Evolutionary conservation across 2,329 filamentous ascomycete species (phyloP).

Genomic region (Alternaria burnsii): DNA sequence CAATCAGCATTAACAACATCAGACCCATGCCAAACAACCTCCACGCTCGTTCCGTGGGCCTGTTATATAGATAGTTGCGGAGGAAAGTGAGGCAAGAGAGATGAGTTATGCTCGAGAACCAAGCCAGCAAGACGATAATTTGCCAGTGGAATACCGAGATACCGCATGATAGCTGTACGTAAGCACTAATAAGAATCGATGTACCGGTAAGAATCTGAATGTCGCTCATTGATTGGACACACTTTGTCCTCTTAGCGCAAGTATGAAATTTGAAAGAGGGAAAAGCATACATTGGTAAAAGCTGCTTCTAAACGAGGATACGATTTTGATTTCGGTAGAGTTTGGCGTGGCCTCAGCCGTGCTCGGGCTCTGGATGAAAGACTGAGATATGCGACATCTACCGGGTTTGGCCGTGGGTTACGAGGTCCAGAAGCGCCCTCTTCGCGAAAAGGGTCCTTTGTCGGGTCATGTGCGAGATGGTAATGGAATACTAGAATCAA

Average conservation of each 20-base stretch:
- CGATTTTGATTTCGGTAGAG: background rate
- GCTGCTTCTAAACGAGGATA: background rate
- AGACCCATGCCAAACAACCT: background rate
- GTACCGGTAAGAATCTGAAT: background rate
- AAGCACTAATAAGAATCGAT: background rate
- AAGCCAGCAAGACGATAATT: background rate
- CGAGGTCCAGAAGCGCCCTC: background rate
- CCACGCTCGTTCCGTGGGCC: background rate
- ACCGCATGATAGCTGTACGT: background rate
- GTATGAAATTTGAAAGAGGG: background rate
- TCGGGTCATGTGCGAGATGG: background rate
- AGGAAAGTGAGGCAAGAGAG: background rate
- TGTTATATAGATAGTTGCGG: background rate
- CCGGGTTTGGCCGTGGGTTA: background rate
- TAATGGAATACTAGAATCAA: background rate
- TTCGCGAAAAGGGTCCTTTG: background rate
- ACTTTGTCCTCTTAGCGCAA: background rate
- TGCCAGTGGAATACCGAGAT: background rate
- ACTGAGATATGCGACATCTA: background rate
- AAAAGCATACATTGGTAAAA: background rate
- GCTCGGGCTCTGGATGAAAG: background rate
- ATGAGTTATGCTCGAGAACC: background rate
- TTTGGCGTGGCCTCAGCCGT: background rate
- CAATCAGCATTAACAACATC: background rate
- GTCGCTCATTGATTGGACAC: background rate